Base-by-base conservation (phyloP, 2,329 filamentous ascomycete genomes). In the Ophiocordyceps camponoti-leonardi region DNA sequence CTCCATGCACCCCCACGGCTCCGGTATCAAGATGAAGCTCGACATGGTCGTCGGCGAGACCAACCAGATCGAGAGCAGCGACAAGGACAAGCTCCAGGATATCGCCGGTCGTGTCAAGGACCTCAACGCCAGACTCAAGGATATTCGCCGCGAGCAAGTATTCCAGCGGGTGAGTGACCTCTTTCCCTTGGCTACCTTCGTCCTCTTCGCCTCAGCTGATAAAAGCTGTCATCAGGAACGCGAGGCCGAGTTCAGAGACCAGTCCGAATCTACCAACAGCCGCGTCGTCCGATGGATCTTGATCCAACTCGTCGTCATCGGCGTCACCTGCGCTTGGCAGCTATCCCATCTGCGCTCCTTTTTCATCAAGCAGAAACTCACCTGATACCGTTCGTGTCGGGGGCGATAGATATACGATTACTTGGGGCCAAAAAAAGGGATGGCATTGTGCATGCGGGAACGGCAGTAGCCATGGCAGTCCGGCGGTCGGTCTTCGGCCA, bases 301-400 rank as follows among this genome's bases (percentile, higher is more conserved):
- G 52, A 82, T 96, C 53, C 92, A 98, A 66, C 69, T 96, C 49
- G 74, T 79, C 45, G 78, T 96, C 35, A 72, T 98, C 45, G 85
- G 81, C 46, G 72, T 81, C 46, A 94, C 92, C 31, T 98, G 92
- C 67, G 85, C 86, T 49, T 98, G 92, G 92, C 92, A 98, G 66
- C 72, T 98, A 42, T 94, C 87, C 45, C 90, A 98, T 67, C 75
- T 98, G 56, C 77, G 92, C 54, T 83, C 85, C 42, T 98, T 98
- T 76, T 98, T 98, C 71, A 98, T 98, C 72, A 98, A 98, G 76
- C 90, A 96, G 72, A 98, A 98, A 75, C 79, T 98, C 62, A 96
- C 92, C 49, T 98, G 44, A 47, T 45, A 11, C 18, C 10, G 35
- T 19, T 18, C n/a, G 20, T 33, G 31, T n/a, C 10, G 31, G 18